A percentile compares a stretch with the other conserved stretches of the same genome.
Conservation (phyloP, 2,329 filamentous ascomycete genomes). For the Diaporthe sp. region DNA sequence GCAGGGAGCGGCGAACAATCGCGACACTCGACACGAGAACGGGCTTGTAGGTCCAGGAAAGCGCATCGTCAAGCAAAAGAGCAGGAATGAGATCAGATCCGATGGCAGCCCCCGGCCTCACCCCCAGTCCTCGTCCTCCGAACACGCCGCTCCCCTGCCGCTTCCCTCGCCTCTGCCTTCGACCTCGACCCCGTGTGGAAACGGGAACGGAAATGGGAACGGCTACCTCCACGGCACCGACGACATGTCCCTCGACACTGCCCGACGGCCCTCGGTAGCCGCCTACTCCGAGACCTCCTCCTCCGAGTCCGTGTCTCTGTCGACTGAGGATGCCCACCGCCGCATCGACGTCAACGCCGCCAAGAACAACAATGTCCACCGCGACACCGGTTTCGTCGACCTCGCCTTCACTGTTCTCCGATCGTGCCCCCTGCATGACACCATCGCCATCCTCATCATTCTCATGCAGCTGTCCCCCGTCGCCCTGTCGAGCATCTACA, state of each 20-base stretch:
- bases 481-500: slow-evolving; percentile 89
- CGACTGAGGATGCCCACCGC: slow-evolving; percentile 67
- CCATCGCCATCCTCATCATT: slow-evolving; percentile 95
- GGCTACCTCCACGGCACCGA: slow-evolving; percentile 57
- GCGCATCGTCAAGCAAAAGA: slow-evolving; percentile 65
- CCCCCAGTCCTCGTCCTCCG: slow-evolving; percentile 43
- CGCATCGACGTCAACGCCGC: slow-evolving; percentile 79
- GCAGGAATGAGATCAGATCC: slow-evolving; percentile 56
- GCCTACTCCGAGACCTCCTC: slow-evolving; percentile 69
- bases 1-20: slow-evolving; percentile 73
- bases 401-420: slow-evolving; percentile 88
- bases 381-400: slow-evolving; percentile 80
- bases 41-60: slow-evolving; percentile 85
- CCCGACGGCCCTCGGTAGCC: slow-evolving; percentile 65
- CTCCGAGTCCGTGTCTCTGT: slow-evolving; percentile 61
- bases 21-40: slow-evolving; percentile 87
- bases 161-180: slow-evolving; percentile 46
- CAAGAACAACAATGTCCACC: slow-evolving; percentile 77
- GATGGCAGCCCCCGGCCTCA: slow-evolving; percentile 50
- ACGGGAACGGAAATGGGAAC: slow-evolving; percentile 37
- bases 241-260: slow-evolving; percentile 56
- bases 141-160: slow-evolving; percentile 45
- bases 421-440: slow-evolving; percentile 92
- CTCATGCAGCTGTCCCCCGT: slow-evolving; percentile 92
- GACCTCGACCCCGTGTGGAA: slow-evolving; percentile 47